A percentile compares a stretch with the other conserved stretches of the same genome.
Evolutionary conservation across 148 eudicot genomes (phyloP).

Genomic region (Bassia scoparia): DNA sequence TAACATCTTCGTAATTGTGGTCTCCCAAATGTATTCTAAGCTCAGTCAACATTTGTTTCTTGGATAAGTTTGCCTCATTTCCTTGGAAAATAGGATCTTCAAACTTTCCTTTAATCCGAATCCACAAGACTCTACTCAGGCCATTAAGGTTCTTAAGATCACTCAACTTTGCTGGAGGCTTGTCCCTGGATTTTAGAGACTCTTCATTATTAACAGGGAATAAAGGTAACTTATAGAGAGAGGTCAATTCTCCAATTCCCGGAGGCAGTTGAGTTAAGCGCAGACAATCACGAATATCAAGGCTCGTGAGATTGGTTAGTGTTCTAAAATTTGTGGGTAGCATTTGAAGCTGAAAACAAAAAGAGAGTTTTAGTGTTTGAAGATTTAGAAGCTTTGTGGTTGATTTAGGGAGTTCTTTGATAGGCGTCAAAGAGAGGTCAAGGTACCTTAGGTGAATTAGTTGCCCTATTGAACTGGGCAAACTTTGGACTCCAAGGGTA

Average conservation of each 20-base stretch:
- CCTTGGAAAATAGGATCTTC: neutral
- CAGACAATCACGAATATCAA: neutral
- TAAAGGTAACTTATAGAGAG: neutral
- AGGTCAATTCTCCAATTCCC: neutral
- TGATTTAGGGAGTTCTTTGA: slow-evolving; percentile 8
- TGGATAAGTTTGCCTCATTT: neutral
- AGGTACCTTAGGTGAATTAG: slow-evolving; percentile 26
- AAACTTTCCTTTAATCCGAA: neutral
- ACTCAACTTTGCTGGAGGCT: neutral
- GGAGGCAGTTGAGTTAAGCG: neutral
- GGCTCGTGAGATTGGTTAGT: slow-evolving; percentile 1
- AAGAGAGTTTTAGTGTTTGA: slow-evolving; percentile 19
- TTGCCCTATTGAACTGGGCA: slow-evolving; percentile 19
- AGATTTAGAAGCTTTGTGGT: slow-evolving; percentile 28
- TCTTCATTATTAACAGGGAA: neutral
- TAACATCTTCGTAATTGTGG: too few species aligned
- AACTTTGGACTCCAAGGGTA: neutral
- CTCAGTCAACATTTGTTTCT: neutral
- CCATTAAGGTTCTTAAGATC: slow-evolving; percentile 10
- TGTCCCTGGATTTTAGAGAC: too few species aligned
- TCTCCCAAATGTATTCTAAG: neutral
- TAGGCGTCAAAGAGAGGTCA: neutral
- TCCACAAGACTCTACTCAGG: neutral
- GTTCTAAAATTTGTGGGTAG: slow-evolving; percentile 4
- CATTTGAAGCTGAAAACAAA: neutral